A percentile compares a stretch with the other conserved stretches of the same genome.
Conservation (phyloP, 169 alveolate species). For the Miamiensis avidus region DNA sequence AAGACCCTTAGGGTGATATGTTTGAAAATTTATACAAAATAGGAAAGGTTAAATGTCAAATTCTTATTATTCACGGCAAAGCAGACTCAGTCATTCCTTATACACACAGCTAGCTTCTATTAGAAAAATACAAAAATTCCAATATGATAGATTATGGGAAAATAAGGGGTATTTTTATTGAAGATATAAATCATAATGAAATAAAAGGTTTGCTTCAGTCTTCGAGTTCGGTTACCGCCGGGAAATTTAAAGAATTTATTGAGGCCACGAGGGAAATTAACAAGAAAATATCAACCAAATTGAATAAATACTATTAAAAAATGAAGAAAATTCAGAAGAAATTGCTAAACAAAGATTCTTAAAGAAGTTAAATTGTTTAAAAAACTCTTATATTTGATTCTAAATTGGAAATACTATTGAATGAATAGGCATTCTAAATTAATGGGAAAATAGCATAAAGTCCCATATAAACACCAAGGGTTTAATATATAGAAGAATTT, state of each 20-base stretch:
- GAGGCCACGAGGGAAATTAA: neutral
- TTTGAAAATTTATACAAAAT: constrained; percentile 23
- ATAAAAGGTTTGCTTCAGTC: constrained; percentile 2
- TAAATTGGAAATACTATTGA: too few relatives aligned
- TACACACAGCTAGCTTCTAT: constrained; percentile 4
- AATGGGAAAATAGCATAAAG: too few relatives aligned
- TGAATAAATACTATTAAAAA: too few relatives aligned
- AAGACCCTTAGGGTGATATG: constrained; percentile 18
- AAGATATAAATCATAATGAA: constrained; percentile 19
- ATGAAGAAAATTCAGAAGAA: too few relatives aligned
- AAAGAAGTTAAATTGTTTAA: too few relatives aligned
- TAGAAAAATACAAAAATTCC: constrained; percentile 2
- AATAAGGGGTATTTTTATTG: constrained; percentile 4
- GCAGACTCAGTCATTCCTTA: constrained; percentile 38
- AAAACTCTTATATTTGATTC: too few relatives aligned
- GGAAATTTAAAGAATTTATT: constrained; percentile 8
- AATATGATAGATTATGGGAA: neutral
- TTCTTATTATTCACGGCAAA: constrained; percentile 46
- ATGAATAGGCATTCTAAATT: too few relatives aligned
- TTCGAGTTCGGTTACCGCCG: neutral
- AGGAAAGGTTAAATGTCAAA: constrained; percentile 34
- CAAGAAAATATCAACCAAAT: too few relatives aligned
- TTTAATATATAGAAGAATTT: too few relatives aligned
- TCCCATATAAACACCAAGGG: too few relatives aligned
- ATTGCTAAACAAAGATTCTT: too few relatives aligned